Evolutionary conservation across 345 rosid genomes (phyloP).

Genomic region (Populus pruinosa): DNA sequence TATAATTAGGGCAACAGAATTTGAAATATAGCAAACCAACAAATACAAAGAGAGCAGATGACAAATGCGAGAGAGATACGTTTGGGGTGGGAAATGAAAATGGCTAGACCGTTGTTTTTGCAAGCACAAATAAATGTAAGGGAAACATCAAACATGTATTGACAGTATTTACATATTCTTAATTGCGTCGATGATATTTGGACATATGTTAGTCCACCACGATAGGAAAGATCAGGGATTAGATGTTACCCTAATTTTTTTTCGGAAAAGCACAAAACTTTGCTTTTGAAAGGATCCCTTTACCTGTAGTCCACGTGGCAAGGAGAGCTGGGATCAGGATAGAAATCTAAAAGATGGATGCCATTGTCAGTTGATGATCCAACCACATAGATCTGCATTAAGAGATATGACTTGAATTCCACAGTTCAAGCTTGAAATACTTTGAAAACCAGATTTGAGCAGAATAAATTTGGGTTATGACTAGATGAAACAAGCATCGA

Average conservation of each 20-base stretch:
- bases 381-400: constrained; percentile 66
- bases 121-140: too few species aligned
- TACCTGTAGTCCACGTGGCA: constrained; percentile 85
- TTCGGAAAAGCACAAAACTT: neutral
- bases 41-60: neutral
- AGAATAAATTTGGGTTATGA: neutral
- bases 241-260: neutral
- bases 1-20: neutral
- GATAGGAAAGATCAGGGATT: neutral
- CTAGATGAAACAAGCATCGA: neutral
- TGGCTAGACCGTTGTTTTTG: too few species aligned
- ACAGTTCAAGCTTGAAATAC: neutral
- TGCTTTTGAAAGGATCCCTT: constrained; percentile 8
- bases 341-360: constrained; percentile 86
- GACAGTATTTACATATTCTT: neutral
- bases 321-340: constrained; percentile 70
- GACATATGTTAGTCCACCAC: neutral
- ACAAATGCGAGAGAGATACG: too few species aligned
- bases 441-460: neutral
- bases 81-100: too few species aligned
- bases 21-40: neutral
- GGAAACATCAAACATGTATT: too few species aligned
- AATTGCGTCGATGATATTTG: neutral
- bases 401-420: constrained; percentile 1
- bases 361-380: constrained; percentile 72